Conservation (phyloP, 257 asterid species). For the Misopates orontium region DNA sequence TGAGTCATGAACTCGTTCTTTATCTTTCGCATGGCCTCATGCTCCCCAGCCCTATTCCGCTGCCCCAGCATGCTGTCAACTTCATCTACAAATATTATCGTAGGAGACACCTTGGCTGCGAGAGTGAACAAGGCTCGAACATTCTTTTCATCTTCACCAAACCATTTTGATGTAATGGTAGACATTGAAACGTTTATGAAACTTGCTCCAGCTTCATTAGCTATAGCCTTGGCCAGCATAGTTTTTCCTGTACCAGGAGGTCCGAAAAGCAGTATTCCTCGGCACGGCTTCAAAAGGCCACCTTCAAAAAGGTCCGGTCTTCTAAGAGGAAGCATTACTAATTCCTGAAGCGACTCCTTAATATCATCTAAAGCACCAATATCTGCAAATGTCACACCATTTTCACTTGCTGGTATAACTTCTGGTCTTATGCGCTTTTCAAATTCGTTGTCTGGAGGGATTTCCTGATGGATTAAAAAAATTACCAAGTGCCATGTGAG, state of each 20-base stretch:
- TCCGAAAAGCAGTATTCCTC: constrained; percentile 83
- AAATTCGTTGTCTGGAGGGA: constrained; percentile 83
- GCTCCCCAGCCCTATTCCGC: constrained; percentile 76
- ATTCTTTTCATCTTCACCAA: constrained; percentile 92
- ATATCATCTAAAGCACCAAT: constrained; percentile 83
- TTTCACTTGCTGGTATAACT: constrained; percentile 79
- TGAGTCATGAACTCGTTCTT: constrained; percentile 92
- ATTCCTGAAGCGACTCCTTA: constrained; percentile 80
- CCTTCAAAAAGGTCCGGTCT: constrained; percentile 89
- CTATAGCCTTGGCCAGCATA: constrained; percentile 91
- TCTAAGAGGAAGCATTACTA: constrained; percentile 82
- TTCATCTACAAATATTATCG: constrained; percentile 90
- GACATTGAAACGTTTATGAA: constrained; percentile 85
- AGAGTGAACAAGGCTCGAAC: constrained; percentile 81
- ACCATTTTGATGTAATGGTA: constrained; percentile 85
- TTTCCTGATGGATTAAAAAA: constrained; percentile 48
- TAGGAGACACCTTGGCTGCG: constrained; percentile 86
- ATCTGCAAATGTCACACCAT: constrained; percentile 77
- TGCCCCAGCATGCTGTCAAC: constrained; percentile 95
- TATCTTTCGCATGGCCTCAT: constrained; percentile 88
- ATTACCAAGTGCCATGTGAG: not conserved
- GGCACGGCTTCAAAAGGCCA: constrained; percentile 82
- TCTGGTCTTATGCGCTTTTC: constrained; percentile 86
- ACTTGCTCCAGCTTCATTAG: constrained; percentile 90
- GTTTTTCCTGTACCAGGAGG: constrained; percentile 96